Evolutionary conservation across 345 rosid species (phyloP), one percentile per base, ranked within the genome.

Genomic region (Acer saccharum): DNA sequence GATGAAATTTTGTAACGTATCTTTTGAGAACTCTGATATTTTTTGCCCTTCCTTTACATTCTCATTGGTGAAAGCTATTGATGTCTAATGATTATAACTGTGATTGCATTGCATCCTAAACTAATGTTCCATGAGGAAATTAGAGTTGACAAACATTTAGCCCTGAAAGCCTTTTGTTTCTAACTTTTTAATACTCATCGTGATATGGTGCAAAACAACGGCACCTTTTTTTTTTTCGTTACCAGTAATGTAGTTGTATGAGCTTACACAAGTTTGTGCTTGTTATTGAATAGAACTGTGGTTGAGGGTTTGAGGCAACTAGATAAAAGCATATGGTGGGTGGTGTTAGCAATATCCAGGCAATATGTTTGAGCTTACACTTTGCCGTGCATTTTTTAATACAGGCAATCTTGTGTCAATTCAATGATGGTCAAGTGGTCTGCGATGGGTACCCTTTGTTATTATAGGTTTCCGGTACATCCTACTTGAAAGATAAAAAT

Each of bases 1-100:
- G 84, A 78, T 64, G 54, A 32, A 52, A 64, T 75, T 41, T 65
- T 61, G 25, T 21, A 13, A 62, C 41, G 29, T 66, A 60, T 14
- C 43, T 6, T 1, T 63, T 23, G 39, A 9, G 48, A 69, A 63
- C 54, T n/a, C 7, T 3, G 12, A 57, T 5, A 32, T 18, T 23
- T 66, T 29, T 20, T 41, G 50, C 16, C 7, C 21, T 60, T 55
- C 7, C 16, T 66, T 66, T 35, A 32, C 52, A n/a, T 29, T 74
- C 39, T 21, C 20, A 16, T 21, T 10, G 10, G 68, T 2, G 2
- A 11, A 48, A n/a, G 61, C 58, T 69, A 18, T 55, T 75, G 11
- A 9, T 13, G 11, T 6, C 1, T 2, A 46, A 25, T 46, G 60
- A 63, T 74, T 17, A 27, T 46, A 14, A 39, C 14, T 29, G 20